These are phyloP conservation scores for Tetramitus jugosus DNA, from an alignment of 208 protist species.

Conservation along the genomic window DNA sequence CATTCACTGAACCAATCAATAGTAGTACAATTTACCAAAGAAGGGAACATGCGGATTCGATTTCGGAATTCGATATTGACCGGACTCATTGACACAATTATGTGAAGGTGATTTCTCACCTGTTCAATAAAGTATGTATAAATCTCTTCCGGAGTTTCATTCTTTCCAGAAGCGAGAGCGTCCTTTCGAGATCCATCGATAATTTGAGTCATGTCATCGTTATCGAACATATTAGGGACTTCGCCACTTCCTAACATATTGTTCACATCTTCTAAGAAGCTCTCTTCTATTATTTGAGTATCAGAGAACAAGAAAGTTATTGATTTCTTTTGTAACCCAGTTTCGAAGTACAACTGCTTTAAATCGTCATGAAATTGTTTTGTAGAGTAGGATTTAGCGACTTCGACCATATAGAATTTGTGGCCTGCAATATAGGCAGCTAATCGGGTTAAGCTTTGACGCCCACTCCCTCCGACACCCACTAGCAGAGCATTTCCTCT, in stretches of 20 bases:
- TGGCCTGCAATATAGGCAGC: conserved; percentile 88
- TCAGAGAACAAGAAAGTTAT: conserved; percentile 96
- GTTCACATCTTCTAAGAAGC: conserved; percentile 95
- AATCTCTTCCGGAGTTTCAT: conserved; percentile 77
- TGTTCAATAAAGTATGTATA: conserved; percentile 92
- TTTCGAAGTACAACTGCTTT: conserved; percentile 87
- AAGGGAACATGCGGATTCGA: conserved; percentile 93
- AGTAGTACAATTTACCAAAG: conserved; percentile 91
- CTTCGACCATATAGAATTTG: conserved; percentile 88
- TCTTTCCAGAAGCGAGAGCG: conserved; percentile 65
- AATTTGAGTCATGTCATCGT: conserved; percentile 85
- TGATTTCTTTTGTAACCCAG: conserved; percentile 73
- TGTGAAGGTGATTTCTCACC: conserved; percentile 82
- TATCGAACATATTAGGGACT: conserved; percentile 92
- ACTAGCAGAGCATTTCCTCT: conserved; percentile 90
- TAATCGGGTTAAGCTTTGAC: conserved; percentile 86
- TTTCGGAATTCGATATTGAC: conserved; percentile 85
- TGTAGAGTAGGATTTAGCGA: conserved; percentile 83
- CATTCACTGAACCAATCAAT: conserved; percentile 98
- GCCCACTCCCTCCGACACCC: too few species aligned
- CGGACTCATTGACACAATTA: conserved; percentile 94
- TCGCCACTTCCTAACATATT: conserved; percentile 93
- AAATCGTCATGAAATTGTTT: conserved; percentile 93
- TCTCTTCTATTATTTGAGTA: conserved; percentile 88
- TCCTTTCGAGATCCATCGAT: conserved; percentile 77